These are phyloP conservation scores for Cercospora canescens DNA, from an alignment of 2,329 filamentous ascomycete species.

Conservation along the genomic window DNA sequence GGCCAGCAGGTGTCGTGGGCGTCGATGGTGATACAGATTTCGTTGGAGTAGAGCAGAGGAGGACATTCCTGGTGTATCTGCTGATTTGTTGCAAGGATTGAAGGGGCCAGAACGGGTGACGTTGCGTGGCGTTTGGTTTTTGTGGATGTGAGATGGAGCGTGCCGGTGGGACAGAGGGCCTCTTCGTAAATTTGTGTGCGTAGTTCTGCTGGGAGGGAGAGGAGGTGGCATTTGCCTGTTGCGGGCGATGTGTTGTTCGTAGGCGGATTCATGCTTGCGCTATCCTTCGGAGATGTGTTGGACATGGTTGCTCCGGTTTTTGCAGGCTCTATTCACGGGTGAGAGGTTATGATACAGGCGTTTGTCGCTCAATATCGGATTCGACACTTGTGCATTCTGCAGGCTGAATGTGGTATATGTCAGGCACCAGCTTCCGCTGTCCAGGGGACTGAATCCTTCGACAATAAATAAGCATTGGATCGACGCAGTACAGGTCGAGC, in stretches of 20 bases:
- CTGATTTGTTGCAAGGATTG: conserved; percentile 42
- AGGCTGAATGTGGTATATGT: neutral
- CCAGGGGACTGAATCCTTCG: neutral
- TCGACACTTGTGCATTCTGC: neutral
- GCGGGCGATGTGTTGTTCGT: neutral
- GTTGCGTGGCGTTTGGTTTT: conserved; percentile 21
- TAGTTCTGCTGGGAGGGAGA: conserved; percentile 30
- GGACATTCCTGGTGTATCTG: conserved; percentile 43
- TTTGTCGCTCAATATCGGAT: too few relatives aligned
- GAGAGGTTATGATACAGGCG: neutral
- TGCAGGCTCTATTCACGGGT: too few relatives aligned
- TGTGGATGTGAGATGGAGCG: conserved; percentile 24
- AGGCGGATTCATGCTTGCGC: neutral
- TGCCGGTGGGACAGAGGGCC: conserved; percentile 24
- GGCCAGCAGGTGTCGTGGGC: conserved; percentile 31
- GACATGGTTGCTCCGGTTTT: neutral
- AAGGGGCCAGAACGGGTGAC: conserved; percentile 36
- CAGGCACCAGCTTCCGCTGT: conserved; percentile 5
- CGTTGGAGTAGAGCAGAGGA: conserved; percentile 39
- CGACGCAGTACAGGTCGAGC: neutral
- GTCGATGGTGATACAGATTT: conserved; percentile 43
- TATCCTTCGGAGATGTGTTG: neutral
- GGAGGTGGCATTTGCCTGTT: conserved; percentile 18
- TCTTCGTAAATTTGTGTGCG: conserved; percentile 27
- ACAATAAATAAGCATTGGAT: neutral